Evolutionary conservation across 2,329 filamentous ascomycete species (phyloP).

Genomic region (Calonectria henricotiae): DNA sequence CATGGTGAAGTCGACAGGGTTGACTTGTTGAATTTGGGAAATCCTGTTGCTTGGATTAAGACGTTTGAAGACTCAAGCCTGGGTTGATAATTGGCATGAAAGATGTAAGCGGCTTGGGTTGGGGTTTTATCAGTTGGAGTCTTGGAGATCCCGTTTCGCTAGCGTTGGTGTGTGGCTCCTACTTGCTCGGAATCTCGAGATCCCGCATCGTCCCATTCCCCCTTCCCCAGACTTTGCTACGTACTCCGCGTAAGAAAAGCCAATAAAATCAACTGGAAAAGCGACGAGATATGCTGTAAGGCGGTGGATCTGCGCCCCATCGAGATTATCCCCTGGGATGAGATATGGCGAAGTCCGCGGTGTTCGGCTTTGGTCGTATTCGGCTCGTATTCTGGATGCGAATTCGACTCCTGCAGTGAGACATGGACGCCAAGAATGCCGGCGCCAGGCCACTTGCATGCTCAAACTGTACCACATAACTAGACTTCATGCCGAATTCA

Average conservation of each 20-base stretch:
- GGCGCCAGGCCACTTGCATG: neutral
- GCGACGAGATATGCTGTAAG: neutral
- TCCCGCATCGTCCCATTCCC: conserved; percentile 45
- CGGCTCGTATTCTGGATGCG: conserved; percentile 22
- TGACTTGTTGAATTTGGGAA: neutral
- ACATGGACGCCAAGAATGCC: conserved; percentile 5
- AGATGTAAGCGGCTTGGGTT: conserved; percentile 4
- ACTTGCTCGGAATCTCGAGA: conserved; percentile 41
- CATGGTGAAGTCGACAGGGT: conserved; percentile 34
- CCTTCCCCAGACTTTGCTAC: conserved; percentile 13
- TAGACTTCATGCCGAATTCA: neutral
- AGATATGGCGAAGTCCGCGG: neutral
- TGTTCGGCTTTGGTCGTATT: conserved; percentile 23
- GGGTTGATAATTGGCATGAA: neutral
- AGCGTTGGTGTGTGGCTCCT: neutral
- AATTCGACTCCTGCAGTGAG: conserved; percentile 25
- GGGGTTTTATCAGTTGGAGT: conserved; percentile 5
- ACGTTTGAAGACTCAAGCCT: neutral
- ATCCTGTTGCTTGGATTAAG: neutral
- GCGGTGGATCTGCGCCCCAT: conserved; percentile 28
- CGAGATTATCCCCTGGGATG: conserved; percentile 1
- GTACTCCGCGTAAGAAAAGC: neutral
- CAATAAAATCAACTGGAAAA: conserved; percentile 7
- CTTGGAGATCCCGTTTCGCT: conserved; percentile 19
- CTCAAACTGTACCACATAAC: neutral